Conservation (phyloP, 306 rosid species). For the Dalbergia cochinchinensis region DNA sequence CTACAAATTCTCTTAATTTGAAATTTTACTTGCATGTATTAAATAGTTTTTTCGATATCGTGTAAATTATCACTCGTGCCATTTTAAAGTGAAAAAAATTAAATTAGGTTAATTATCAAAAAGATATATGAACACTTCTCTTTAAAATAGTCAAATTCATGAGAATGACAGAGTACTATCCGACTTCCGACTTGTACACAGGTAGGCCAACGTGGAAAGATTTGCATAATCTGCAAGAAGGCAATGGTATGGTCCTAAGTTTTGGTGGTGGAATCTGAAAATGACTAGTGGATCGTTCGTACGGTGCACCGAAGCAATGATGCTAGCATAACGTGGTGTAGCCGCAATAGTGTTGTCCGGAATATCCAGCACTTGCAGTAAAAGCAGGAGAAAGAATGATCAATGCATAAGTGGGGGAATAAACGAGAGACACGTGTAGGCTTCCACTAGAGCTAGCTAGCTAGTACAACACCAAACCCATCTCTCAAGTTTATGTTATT, state of each 20-base stretch:
- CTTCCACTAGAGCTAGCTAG: slow-evolving; percentile 2
- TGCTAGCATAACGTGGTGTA: slow-evolving; percentile 9
- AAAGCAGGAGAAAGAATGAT: not conserved
- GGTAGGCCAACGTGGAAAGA: not conserved
- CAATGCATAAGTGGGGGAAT: slow-evolving; percentile 9
- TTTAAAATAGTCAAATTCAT: no score
- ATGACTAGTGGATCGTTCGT: slow-evolving; percentile 19
- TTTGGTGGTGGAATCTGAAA: slow-evolving; percentile 22
- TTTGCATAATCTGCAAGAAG: not conserved
- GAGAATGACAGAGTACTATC: no score
- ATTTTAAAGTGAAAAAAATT: no score
- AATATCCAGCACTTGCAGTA: not conserved
- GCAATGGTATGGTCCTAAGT: slow-evolving; percentile 32
- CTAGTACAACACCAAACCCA: no score
- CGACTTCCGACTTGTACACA: not conserved
- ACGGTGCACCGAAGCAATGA: slow-evolving; percentile 33
- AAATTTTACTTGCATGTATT: no score
- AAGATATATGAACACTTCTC: no score
- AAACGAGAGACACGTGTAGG: slow-evolving; percentile 20
- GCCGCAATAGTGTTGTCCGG: slow-evolving; percentile 7
- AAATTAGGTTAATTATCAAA: no score
- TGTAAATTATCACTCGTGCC: no score
- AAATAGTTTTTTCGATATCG: no score
- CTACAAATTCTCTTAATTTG: no score
- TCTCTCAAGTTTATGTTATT: no score